Evolutionary conservation across 306 rosid genomes (phyloP).

Genomic region (Lagenaria siceraria): DNA sequence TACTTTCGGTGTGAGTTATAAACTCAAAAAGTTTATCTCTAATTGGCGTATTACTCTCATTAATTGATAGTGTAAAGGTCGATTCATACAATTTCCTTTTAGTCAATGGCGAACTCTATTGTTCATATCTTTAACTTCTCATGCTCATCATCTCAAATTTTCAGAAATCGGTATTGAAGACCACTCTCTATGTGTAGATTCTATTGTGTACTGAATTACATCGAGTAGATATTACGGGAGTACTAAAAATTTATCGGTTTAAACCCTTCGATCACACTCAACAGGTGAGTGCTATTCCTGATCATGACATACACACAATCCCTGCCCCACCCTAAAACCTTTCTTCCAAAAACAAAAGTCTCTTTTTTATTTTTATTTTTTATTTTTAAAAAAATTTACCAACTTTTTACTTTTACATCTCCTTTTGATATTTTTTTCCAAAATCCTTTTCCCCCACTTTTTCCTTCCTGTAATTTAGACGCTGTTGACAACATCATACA

Average conservation of each 20-base stretch:
- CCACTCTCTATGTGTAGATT: no score
- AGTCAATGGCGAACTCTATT: no score
- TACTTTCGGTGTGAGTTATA: constrained; percentile 22
- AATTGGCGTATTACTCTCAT: no score
- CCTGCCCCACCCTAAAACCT: background rate
- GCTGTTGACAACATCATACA: background rate
- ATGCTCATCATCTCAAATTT: no score
- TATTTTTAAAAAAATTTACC: background rate
- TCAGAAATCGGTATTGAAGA: no score
- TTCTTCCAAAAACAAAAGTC: background rate
- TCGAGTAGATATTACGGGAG: no score
- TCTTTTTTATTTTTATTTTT: background rate
- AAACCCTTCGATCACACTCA: background rate
- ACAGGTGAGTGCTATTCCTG: background rate
- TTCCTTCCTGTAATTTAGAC: background rate
- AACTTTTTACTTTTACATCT: background rate
- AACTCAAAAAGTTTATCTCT: no score
- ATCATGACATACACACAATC: background rate
- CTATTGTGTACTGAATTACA: no score
- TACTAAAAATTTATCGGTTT: no score
- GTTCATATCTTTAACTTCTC: no score
- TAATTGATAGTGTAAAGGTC: no score
- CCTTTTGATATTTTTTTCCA: background rate
- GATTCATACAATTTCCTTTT: no score
- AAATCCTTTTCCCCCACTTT: background rate